Conservation (phyloP, 768 basidiomycete genomes). For the Filobasidium floriforme region DNA sequence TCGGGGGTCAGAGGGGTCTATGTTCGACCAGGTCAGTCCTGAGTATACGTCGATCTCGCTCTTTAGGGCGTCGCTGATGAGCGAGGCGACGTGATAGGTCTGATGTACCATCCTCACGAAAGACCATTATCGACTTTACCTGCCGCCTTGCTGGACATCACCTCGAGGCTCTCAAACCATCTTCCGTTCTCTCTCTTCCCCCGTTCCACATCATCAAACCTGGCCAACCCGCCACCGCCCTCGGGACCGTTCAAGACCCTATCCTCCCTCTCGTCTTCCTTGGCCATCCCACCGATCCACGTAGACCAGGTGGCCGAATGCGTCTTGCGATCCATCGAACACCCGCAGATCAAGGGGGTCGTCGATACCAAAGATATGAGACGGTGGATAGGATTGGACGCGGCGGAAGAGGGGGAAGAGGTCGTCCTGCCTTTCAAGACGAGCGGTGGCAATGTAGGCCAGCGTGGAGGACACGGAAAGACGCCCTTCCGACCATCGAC, state of each 20-base stretch:
- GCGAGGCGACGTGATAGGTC: conserved; percentile 48
- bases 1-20: conserved; percentile 62
- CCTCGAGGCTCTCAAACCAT: conserved; percentile 62
- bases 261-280: conserved; percentile 48
- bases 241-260: conserved; percentile 17
- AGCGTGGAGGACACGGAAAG: not conserved
- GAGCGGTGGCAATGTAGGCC: not conserved
- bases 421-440: not conserved
- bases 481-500: not conserved
- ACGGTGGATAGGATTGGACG: conserved; percentile 48
- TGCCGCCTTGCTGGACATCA: conserved; percentile 73
- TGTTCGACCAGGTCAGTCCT: conserved; percentile 72
- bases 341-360: conserved; percentile 47
- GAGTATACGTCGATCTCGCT: too few species aligned
- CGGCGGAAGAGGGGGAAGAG: conserved; percentile 7
- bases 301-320: conserved; percentile 91
- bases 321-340: conserved; percentile 55
- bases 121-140: conserved; percentile 81
- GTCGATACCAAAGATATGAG: conserved; percentile 56
- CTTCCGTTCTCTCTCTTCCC: conserved; percentile 33
- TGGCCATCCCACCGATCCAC: conserved; percentile 83
- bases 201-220: conserved; percentile 55
- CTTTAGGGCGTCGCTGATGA: not conserved
- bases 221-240: conserved; percentile 49
- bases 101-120: conserved; percentile 92